These are phyloP conservation scores for Lotmaria passim DNA, from an alignment of 208 protist genomes.

Conservation along the genomic window DNA sequence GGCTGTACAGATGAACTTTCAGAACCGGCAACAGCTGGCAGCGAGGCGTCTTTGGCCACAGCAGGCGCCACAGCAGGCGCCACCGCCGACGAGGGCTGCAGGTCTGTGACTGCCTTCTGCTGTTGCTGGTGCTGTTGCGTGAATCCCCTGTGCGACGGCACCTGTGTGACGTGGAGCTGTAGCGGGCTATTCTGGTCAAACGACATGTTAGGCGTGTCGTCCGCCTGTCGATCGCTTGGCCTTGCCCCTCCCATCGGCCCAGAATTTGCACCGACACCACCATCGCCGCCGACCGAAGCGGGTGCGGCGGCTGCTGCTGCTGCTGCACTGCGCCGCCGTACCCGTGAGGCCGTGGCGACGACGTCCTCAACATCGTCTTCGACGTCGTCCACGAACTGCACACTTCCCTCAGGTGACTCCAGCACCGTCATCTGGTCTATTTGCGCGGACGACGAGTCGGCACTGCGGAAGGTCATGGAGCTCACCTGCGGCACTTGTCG, in stretches of 20 bases:
- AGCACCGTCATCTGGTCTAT: conserved; percentile 27
- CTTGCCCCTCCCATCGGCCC: conserved; percentile 5
- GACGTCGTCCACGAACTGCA: conserved; percentile 5
- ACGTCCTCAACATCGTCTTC: conserved; percentile 4
- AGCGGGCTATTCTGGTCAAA: conserved; percentile 13
- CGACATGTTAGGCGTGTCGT: neutral
- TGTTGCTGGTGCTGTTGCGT: neutral
- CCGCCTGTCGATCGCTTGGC: neutral
- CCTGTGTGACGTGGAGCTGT: conserved; percentile 6
- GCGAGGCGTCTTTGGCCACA: no score
- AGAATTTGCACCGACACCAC: no score
- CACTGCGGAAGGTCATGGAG: conserved; percentile 21
- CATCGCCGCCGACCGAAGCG: no score
- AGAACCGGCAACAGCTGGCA: conserved; percentile 6
- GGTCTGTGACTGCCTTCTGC: neutral
- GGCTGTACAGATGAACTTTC: no score
- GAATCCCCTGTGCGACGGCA: neutral
- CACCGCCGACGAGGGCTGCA: neutral
- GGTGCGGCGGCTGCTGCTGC: no score
- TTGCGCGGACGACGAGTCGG: conserved; percentile 16
- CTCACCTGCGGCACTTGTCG: conserved; percentile 3
- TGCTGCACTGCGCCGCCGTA: neutral
- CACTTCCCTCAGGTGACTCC: conserved; percentile 18
- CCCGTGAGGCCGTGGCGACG: neutral
- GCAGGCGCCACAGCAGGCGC: neutral